phyloP scores from a whole-genome alignment of 2,329 filamentous ascomycete genomes.

The Scopulariopsis brevicaulis region DNA sequence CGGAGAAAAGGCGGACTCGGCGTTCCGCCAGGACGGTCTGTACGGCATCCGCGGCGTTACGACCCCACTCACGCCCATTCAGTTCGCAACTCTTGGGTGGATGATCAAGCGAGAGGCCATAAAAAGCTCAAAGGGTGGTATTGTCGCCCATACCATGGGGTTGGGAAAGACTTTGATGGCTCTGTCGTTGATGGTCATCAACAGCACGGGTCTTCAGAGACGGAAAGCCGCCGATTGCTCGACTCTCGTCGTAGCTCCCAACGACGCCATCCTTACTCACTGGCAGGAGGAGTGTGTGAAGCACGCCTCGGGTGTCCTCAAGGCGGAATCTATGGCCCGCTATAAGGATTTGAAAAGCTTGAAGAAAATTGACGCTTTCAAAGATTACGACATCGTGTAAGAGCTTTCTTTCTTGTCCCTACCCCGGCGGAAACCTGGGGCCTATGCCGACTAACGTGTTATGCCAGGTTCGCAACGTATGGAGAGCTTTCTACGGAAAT shows the following conservation, averaged over 20 bases:
- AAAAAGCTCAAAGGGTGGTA: slow-evolving; percentile 38
- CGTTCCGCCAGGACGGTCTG: background rate
- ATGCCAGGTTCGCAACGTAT: background rate
- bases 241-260: background rate
- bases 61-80: background rate
- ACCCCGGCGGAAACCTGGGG: background rate
- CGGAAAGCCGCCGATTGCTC: background rate
- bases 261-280: background rate
- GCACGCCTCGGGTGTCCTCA: background rate
- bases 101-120: background rate
- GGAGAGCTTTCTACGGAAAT: background rate
- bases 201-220: slow-evolving; percentile 34
- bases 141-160: slow-evolving; percentile 53
- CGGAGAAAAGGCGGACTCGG: background rate
- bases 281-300: background rate
- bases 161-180: slow-evolving; percentile 66
- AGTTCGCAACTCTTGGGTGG: background rate
- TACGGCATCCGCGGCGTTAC: background rate
- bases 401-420: background rate
- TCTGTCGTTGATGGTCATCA: slow-evolving; percentile 62
- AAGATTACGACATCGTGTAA: background rate
- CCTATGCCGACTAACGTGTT: background rate
- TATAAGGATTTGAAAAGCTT: background rate
- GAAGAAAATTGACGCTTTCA: background rate
- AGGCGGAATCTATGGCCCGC: background rate